Evolutionary conservation across 202 grass and related monocot species (phyloP), one percentile per base, ranked within the genome.

Genomic region (Elaeis oleifera): DNA sequence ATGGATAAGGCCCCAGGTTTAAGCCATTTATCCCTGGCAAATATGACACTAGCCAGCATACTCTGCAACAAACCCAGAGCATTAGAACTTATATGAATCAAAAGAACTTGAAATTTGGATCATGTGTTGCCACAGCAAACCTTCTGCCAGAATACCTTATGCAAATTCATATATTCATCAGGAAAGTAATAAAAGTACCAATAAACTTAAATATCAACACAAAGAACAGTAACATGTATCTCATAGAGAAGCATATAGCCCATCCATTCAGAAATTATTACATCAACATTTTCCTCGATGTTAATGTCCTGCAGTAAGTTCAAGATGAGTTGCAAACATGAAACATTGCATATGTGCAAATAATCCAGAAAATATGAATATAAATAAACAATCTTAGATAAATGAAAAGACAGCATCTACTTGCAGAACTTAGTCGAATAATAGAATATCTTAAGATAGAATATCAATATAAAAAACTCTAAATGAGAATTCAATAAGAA

Each of bases 191-290:
- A 31, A 31, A 31, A 31, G 28, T 31, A 31, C 28, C 28, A 31
- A 31, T 31, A 31, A 31, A 31, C 28, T 31, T 31, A 31, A 31
- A 31, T 5, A 31, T 31, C 28, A 31, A 31, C 4, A 31, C 28
- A 31, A 5, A 54, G 9, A 11, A 19, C 51, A 67, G 50, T 18
- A 15, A 23, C 23, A 23, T 23, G 23, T 23, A 95, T 83, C 85
- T 95, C 90, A 32, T 95, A 95, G 4, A 95, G 82, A 84, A 95
- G 85, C 82, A 85, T 89, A 81, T 95, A 95, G n/a, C 90, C 90
- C 90, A 95, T 95, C 90, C 90, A 95, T 77, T 95, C 85, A 79
- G 85, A 95, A 83, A 95, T 84, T 81, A 90, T 89, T 18, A 95
- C 80, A 86, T 95, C 90, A 79, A 95, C 85, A 74, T 84, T 84